These are phyloP conservation scores for Rosellinia necatrix DNA, from an alignment of 2,329 filamentous ascomycete species.

Conservation along the genomic window DNA sequence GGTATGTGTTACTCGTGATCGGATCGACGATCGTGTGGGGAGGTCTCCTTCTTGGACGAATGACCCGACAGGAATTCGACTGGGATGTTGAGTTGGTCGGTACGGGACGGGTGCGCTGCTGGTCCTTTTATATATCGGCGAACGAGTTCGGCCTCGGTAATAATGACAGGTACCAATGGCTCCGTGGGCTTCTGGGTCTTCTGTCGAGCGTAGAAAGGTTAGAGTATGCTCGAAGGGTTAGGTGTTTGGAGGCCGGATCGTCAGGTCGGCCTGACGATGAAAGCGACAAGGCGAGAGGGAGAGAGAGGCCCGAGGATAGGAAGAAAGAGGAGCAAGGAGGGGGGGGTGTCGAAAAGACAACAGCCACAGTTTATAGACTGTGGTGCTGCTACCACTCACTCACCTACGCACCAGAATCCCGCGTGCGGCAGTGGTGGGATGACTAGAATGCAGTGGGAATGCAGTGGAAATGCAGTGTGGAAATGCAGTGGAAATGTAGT, in stretches of 20 bases:
- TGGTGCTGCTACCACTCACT: slow-evolving; percentile 25
- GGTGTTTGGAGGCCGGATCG: no score
- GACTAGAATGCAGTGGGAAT: slow-evolving; percentile 20
- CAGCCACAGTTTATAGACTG: slow-evolving; percentile 13
- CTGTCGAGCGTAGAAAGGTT: slow-evolving; percentile 5
- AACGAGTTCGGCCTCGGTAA: background rate
- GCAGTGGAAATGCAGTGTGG: background rate
- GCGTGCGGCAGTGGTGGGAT: slow-evolving; percentile 19
- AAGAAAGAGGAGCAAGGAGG: background rate
- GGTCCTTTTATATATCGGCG: background rate
- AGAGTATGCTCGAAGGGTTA: slow-evolving; percentile 2
- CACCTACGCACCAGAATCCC: slow-evolving; percentile 7
- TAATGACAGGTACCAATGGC: slow-evolving; percentile 8
- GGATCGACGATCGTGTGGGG: background rate
- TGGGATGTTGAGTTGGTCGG: background rate
- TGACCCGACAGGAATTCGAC: background rate
- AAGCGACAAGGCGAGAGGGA: background rate
- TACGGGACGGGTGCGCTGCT: no score
- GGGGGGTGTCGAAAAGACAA: slow-evolving; percentile 4
- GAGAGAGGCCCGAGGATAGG: background rate
- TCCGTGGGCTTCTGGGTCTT: background rate
- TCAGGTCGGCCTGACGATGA: background rate
- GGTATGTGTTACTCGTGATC: background rate
- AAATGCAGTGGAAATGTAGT: no score
- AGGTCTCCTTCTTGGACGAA: slow-evolving; percentile 15